Evolutionary conservation across 2,329 filamentous ascomycete genomes (phyloP).

Genomic region (Fusarium newnesense): DNA sequence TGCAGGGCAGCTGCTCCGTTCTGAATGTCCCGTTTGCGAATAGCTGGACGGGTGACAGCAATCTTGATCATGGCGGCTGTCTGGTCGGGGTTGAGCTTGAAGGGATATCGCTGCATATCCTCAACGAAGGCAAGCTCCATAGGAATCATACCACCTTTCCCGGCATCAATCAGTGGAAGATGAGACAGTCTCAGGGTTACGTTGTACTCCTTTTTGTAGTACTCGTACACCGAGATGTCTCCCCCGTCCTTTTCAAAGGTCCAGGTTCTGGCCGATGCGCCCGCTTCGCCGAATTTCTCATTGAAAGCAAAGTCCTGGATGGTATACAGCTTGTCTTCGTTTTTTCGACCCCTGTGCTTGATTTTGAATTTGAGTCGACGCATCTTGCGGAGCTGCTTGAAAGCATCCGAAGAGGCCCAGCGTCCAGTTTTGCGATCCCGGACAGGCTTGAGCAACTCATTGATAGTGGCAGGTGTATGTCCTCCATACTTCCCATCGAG

Average conservation of each 20-base stretch:
- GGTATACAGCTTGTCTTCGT: slow-evolving; percentile 60
- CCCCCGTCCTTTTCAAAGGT: slow-evolving; percentile 65
- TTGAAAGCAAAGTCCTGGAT: slow-evolving; percentile 64
- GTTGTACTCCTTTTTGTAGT: slow-evolving; percentile 67
- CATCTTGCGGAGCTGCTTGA: slow-evolving; percentile 65
- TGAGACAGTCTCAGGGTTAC: slow-evolving; percentile 57
- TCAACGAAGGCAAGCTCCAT: slow-evolving; percentile 68
- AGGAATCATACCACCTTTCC: slow-evolving; percentile 65
- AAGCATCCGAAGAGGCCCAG: slow-evolving; percentile 59
- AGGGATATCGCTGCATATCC: slow-evolving; percentile 69
- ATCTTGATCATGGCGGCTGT: slow-evolving; percentile 93
- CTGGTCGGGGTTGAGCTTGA: slow-evolving; percentile 70
- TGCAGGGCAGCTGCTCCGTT: slow-evolving; percentile 66
- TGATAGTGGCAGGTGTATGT: slow-evolving; percentile 42
- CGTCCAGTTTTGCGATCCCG: slow-evolving; percentile 29
- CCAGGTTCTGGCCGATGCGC: slow-evolving; percentile 61
- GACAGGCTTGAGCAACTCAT: slow-evolving; percentile 50
- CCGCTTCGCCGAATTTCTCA: slow-evolving; percentile 54
- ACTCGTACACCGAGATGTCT: slow-evolving; percentile 60
- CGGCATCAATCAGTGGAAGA: slow-evolving; percentile 69
- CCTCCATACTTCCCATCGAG: slow-evolving; percentile 45
- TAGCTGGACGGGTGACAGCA: slow-evolving; percentile 79
- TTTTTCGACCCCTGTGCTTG: slow-evolving; percentile 58
- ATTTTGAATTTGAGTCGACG: slow-evolving; percentile 66
- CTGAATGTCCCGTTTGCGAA: slow-evolving; percentile 74